Conservation (phyloP, 2,329 filamentous ascomycete species). For the Elsinoe arachidis region DNA sequence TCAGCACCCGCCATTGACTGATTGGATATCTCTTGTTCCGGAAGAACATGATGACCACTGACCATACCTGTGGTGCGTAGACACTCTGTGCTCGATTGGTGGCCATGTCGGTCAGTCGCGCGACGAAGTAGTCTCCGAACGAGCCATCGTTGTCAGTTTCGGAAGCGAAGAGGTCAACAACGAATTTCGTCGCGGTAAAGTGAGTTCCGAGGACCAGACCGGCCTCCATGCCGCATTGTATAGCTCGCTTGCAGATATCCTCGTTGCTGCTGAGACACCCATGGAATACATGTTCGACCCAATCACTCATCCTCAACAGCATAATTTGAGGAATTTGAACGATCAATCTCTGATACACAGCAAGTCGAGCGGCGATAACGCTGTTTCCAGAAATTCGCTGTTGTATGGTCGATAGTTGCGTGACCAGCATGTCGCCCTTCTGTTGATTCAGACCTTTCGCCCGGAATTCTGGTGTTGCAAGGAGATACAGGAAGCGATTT, state of each 20-base stretch:
- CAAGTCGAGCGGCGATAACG: slow-evolving; percentile 65
- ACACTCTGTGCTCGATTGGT: slow-evolving; percentile 49
- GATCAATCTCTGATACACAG: slow-evolving; percentile 70
- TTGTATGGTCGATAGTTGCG: slow-evolving; percentile 62
- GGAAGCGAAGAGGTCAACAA: slow-evolving; percentile 54
- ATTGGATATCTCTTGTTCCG: slow-evolving; percentile 51
- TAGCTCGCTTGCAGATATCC: slow-evolving; percentile 66
- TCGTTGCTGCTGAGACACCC: slow-evolving; percentile 72
- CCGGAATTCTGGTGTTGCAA: slow-evolving; percentile 72
- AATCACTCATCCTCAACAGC: slow-evolving; percentile 58
- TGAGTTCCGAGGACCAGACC: slow-evolving; percentile 62
- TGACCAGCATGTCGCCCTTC: slow-evolving; percentile 61
- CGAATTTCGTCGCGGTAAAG: slow-evolving; percentile 55
- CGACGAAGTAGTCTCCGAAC: slow-evolving; percentile 61
- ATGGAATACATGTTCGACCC: slow-evolving; percentile 73
- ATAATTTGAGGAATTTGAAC: slow-evolving; percentile 64
- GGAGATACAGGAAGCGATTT: slow-evolving; percentile 69
- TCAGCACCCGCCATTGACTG: slow-evolving; percentile 57
- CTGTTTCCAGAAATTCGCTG: slow-evolving; percentile 69
- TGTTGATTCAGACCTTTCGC: slow-evolving; percentile 63
- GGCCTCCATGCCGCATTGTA: slow-evolving; percentile 63
- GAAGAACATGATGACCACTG: slow-evolving; percentile 68
- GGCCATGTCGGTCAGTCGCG: slow-evolving; percentile 60
- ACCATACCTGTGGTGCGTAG: slow-evolving; percentile 82
- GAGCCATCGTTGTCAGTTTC: slow-evolving; percentile 45